These are phyloP conservation scores for Geotrichum phurueaensis DNA, from an alignment of 1,139 yeast species.

Conservation along the genomic window DNA sequence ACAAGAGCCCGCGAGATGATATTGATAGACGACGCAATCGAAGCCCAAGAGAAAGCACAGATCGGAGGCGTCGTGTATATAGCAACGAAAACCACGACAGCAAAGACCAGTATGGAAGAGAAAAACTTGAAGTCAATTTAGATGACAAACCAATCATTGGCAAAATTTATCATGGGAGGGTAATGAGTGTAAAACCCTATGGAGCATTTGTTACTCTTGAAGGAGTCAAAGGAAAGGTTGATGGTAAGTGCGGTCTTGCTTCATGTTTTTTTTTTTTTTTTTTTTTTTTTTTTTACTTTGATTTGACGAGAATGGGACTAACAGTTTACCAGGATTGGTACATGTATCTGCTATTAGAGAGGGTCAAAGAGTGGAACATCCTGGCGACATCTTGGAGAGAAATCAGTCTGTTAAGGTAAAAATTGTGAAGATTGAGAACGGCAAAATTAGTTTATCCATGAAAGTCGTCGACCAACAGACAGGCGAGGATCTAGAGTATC, in stretches of 20 bases:
- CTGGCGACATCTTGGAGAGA: slow-evolving; percentile 51
- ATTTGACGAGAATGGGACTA: not conserved
- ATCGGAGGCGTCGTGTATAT: not conserved
- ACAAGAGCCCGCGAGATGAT: not conserved
- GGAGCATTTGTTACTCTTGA: slow-evolving; percentile 70
- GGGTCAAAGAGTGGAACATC: slow-evolving; percentile 46
- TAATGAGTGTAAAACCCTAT: slow-evolving; percentile 54
- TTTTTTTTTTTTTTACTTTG: not conserved
- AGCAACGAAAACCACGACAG: slow-evolving; percentile 11
- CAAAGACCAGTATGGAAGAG: slow-evolving; percentile 17
- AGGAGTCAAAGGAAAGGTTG: slow-evolving; percentile 37
- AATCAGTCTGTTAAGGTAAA: slow-evolving; percentile 64
- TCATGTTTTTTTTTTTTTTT: not conserved
- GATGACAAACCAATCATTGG: slow-evolving; percentile 40
- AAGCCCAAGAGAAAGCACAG: not conserved
- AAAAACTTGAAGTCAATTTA: slow-evolving; percentile 17
- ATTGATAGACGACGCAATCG: slow-evolving; percentile 5
- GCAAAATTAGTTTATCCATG: slow-evolving; percentile 58
- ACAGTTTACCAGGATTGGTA: slow-evolving; percentile 40
- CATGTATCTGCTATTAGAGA: slow-evolving; percentile 65
- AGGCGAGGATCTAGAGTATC: slow-evolving; percentile 43
- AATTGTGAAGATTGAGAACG: slow-evolving; percentile 46
- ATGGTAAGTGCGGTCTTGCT: slow-evolving; percentile 47
- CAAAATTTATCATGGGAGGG: slow-evolving; percentile 53
- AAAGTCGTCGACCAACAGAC: slow-evolving; percentile 66